A percentile compares a stretch with the other conserved stretches of the same genome.
phyloP scores from a whole-genome alignment of 331 rosid species.

The Pyrus hybrid region DNA sequence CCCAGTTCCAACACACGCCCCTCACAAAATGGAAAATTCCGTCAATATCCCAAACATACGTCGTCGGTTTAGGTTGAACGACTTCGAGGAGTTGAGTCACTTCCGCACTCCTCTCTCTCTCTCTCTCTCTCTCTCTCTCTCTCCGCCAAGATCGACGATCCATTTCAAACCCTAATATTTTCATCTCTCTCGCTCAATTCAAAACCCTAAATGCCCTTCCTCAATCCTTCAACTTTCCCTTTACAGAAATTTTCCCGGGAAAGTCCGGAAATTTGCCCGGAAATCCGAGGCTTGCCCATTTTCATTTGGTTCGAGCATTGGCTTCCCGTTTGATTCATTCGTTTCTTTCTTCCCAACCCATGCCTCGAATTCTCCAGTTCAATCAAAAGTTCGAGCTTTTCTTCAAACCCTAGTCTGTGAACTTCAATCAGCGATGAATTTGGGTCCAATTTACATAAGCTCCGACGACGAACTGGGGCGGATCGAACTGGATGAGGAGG shows the following conservation, averaged over 20 bases:
- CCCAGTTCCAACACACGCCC: background rate
- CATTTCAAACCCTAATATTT: background rate
- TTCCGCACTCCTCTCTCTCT: background rate
- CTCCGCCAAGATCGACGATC: background rate
- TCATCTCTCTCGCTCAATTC: background rate
- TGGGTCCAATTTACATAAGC: slow-evolving; percentile 21
- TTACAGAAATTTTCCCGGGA: background rate
- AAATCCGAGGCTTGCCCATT: background rate
- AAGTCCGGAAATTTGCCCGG: background rate
- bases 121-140: background rate
- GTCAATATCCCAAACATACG: background rate
- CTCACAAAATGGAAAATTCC: background rate
- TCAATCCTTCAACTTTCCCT: background rate
- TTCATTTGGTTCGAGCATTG: background rate
- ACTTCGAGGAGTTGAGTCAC: background rate
- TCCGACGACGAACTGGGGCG: slow-evolving; percentile 39
- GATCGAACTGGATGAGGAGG: slow-evolving; percentile 9
- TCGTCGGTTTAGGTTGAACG: background rate
- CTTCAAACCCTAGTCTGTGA: background rate
- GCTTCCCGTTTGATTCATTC: background rate
- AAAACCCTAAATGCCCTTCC: background rate
- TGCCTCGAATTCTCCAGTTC: background rate
- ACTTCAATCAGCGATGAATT: slow-evolving; percentile 8
- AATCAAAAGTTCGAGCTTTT: background rate
- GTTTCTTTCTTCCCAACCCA: background rate